A percentile compares a stretch with the other conserved stretches of the same genome.
phyloP scores from a whole-genome alignment of 495 filamentous ascomycete species.

The Xylaria cubensis region DNA sequence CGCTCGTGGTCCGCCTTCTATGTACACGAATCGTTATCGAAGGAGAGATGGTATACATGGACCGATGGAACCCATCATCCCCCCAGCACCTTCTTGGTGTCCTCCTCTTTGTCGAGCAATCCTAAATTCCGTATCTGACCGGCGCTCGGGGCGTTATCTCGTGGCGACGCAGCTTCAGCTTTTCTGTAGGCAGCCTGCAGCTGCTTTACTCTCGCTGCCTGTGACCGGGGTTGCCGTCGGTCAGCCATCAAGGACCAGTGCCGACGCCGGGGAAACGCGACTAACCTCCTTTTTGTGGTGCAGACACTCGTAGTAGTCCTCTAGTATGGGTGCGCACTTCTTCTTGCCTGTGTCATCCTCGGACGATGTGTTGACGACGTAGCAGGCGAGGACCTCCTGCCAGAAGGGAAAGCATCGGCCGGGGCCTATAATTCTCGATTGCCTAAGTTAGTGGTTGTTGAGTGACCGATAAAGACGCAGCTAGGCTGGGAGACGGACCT shows the following conservation, averaged over 20 bases:
- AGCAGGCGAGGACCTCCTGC: conserved; percentile 92
- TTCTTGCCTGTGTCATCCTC: conserved; percentile 80
- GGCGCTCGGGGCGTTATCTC: conserved; percentile 74
- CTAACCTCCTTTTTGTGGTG: conserved; percentile 97
- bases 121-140: conserved; percentile 86
- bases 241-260: not conserved
- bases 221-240: conserved; percentile 22
- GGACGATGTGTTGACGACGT: conserved; percentile 78
- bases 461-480: conserved; percentile 32
- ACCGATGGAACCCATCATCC: conserved; percentile 31
- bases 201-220: conserved; percentile 78
- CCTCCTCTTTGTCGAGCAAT: conserved; percentile 79
- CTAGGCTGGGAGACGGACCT: conserved; percentile 58
- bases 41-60: conserved; percentile 11
- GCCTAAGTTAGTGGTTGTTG: conserved; percentile 27
- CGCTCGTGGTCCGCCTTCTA: conserved; percentile 24
- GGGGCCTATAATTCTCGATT: conserved; percentile 62
- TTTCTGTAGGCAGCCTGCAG: conserved; percentile 90
- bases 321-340: conserved; percentile 87
- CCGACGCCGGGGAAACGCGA: conserved; percentile 8
- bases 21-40: conserved; percentile 30
- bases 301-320: conserved; percentile 98
- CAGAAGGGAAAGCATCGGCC: conserved; percentile 98
- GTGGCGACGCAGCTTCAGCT: conserved; percentile 73
- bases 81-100: conserved; percentile 68